Percentiles rank a stretch among this genome's conserved stretches.
Conservation (phyloP, 139 green algal genomes). For the Chlorella vulgaris region DNA sequence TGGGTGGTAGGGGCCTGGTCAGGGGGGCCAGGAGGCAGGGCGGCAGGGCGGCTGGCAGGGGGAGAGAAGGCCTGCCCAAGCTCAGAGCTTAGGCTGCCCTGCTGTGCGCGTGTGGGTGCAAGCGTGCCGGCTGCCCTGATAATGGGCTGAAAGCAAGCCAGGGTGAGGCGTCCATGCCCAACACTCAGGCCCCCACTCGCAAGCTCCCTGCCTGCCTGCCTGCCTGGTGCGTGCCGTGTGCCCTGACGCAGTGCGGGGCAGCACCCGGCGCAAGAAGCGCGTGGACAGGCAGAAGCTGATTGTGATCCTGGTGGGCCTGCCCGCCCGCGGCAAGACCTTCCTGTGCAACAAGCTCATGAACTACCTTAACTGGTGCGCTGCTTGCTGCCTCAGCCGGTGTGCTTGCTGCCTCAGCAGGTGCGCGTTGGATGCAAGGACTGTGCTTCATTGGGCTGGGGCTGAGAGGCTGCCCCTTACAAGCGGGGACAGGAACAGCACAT, state of each 20-base stretch:
- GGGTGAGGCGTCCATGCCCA: background rate
- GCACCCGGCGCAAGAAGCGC: slow-evolving; percentile 25
- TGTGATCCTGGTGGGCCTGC: slow-evolving; percentile 89
- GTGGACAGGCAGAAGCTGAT: slow-evolving; percentile 80
- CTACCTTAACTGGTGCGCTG: slow-evolving; percentile 82
- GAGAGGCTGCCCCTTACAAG: no score
- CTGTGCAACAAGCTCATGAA: slow-evolving; percentile 90
- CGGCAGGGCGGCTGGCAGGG: background rate
- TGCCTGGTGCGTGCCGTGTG: no score
- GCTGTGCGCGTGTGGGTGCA: background rate
- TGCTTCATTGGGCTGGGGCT: no score
- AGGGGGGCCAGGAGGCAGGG: background rate
- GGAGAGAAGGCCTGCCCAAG: background rate
- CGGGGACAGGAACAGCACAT: no score
- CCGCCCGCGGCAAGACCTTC: slow-evolving; percentile 93
- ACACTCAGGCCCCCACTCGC: no score
- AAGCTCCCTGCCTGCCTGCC: no score
- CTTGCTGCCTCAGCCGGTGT: no score
- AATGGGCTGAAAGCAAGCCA: background rate
- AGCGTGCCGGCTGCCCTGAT: background rate
- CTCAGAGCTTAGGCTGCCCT: background rate
- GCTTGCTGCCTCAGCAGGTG: no score
- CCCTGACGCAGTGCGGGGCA: background rate
- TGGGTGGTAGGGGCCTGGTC: background rate
- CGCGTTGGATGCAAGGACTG: no score